Evolutionary conservation across 148 eudicot species (phyloP).

Genomic region (Bassia scoparia): DNA sequence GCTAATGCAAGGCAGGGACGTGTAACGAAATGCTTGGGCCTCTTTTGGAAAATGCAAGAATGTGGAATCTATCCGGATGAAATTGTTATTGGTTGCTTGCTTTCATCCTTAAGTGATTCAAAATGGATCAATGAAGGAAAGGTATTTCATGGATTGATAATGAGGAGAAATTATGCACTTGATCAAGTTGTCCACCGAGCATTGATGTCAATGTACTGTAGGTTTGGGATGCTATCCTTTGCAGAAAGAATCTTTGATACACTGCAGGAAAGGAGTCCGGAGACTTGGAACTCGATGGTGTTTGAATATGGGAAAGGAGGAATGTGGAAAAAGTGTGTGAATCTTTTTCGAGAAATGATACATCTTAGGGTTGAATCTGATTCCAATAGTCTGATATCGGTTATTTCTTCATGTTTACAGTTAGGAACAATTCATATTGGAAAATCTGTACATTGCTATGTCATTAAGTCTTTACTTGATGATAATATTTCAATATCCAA

Average conservation of each 20-base stretch:
- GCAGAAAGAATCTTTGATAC: conserved; percentile 48
- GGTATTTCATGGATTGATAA: conserved; percentile 55
- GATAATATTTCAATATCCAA: conserved; percentile 48
- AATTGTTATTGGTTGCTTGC: conserved; percentile 51
- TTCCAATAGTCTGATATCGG: conserved; percentile 40
- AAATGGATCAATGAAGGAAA: conserved; percentile 45
- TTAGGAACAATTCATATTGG: conserved; percentile 39
- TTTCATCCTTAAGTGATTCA: conserved; percentile 45
- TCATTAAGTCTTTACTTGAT: conserved; percentile 31
- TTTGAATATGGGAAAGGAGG: conserved; percentile 48
- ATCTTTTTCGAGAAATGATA: conserved; percentile 49
- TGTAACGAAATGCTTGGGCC: conserved; percentile 32
- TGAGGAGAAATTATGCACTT: conserved; percentile 39
- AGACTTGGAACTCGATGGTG: conserved; percentile 63
- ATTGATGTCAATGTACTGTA: conserved; percentile 65
- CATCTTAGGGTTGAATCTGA: conserved; percentile 37
- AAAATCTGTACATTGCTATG: conserved; percentile 56
- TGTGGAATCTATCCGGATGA: conserved; percentile 51
- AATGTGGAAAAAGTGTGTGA: conserved; percentile 34
- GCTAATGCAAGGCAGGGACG: conserved; percentile 44
- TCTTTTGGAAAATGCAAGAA: conserved; percentile 48
- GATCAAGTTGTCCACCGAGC: conserved; percentile 44
- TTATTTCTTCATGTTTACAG: conserved; percentile 52
- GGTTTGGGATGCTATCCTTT: conserved; percentile 37
- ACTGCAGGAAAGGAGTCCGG: conserved; percentile 28